These are phyloP conservation scores for Alisma plantagoaquatica DNA, from an alignment of 106 monocot genomes.

Conservation along the genomic window DNA sequence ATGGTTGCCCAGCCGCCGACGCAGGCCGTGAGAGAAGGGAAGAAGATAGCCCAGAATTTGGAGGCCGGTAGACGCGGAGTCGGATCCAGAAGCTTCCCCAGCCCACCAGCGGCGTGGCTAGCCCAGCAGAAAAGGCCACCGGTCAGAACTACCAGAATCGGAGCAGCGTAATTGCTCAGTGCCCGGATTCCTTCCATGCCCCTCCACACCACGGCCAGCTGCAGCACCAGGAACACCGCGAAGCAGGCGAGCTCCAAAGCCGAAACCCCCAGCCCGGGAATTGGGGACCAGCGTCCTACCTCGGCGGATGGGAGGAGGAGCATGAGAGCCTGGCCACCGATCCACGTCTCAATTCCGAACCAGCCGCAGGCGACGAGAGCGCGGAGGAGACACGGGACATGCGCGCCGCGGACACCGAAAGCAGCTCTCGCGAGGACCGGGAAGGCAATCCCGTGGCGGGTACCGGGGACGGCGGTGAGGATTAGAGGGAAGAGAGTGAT, in stretches of 20 bases:
- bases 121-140: slow-evolving; percentile 12
- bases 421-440: slow-evolving; percentile 11
- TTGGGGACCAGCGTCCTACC: not conserved
- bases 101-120: slow-evolving; percentile 10
- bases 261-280: slow-evolving; percentile 25
- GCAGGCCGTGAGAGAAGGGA: slow-evolving; percentile 39
- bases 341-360: slow-evolving; percentile 36
- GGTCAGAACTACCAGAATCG: slow-evolving; percentile 9
- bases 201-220: slow-evolving; percentile 18
- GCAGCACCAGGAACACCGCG: slow-evolving; percentile 17
- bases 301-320: slow-evolving; percentile 21
- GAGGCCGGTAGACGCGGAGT: slow-evolving; percentile 4
- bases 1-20: slow-evolving; percentile 26
- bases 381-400: slow-evolving; percentile 8
- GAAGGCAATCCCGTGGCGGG: slow-evolving; percentile 6
- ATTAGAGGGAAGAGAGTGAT: slow-evolving; percentile 5
- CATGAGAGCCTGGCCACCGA: slow-evolving; percentile 30
- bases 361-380: slow-evolving; percentile 12
- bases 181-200: slow-evolving; percentile 11
- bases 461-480: slow-evolving; percentile 5
- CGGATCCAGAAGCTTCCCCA: slow-evolving; percentile 13
- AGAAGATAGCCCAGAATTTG: slow-evolving; percentile 30
- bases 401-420: slow-evolving; percentile 10
- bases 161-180: slow-evolving; percentile 14
- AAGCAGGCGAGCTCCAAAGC: slow-evolving; percentile 23